Percentiles rank a stretch among this genome's conserved stretches.
These are phyloP conservation scores for Synchytrium microbalum DNA, from an alignment of 371 early-diverging fungal species.

Conservation along the genomic window DNA sequence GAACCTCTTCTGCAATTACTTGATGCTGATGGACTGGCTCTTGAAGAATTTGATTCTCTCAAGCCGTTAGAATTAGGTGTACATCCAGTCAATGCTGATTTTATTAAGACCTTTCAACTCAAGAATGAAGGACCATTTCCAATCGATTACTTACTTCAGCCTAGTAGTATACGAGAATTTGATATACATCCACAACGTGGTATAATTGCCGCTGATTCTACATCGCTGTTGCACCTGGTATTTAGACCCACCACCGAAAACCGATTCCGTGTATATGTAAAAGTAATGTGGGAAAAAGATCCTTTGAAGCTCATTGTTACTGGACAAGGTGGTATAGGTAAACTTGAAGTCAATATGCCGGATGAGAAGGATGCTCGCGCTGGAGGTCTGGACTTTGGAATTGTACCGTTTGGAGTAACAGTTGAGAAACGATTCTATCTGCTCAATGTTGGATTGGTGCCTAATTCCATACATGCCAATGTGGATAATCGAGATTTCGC, in stretches of 20 bases:
- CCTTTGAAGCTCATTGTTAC: slow-evolving; percentile 27
- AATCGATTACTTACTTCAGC: slow-evolving; percentile 46
- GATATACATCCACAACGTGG: slow-evolving; percentile 43
- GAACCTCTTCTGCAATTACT: slow-evolving; percentile 27
- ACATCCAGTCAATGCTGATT: slow-evolving; percentile 36
- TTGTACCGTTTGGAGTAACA: slow-evolving; percentile 45
- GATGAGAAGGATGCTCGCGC: slow-evolving; percentile 31
- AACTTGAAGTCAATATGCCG: slow-evolving; percentile 33
- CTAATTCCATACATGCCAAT: slow-evolving; percentile 25
- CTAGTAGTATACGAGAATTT: slow-evolving; percentile 38
- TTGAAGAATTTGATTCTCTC: background rate
- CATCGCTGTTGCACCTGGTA: slow-evolving; percentile 27
- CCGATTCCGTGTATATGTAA: slow-evolving; percentile 29
- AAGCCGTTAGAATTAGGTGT: slow-evolving; percentile 31
- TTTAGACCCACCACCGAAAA: slow-evolving; percentile 42
- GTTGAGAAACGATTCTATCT: slow-evolving; percentile 41
- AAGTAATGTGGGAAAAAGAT: slow-evolving; percentile 43
- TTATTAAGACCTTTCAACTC: slow-evolving; percentile 28
- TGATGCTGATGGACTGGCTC: slow-evolving; percentile 17
- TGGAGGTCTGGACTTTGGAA: slow-evolving; percentile 45
- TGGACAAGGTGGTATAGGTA: slow-evolving; percentile 45
- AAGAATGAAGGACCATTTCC: slow-evolving; percentile 45
- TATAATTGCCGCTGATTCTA: slow-evolving; percentile 30
- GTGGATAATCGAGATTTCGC: slow-evolving; percentile 41
- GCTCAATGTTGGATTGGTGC: slow-evolving; percentile 43